Evolutionary conservation across 805 yeast genomes (phyloP).

Genomic region (Maudiozyma pseudohumilis): DNA sequence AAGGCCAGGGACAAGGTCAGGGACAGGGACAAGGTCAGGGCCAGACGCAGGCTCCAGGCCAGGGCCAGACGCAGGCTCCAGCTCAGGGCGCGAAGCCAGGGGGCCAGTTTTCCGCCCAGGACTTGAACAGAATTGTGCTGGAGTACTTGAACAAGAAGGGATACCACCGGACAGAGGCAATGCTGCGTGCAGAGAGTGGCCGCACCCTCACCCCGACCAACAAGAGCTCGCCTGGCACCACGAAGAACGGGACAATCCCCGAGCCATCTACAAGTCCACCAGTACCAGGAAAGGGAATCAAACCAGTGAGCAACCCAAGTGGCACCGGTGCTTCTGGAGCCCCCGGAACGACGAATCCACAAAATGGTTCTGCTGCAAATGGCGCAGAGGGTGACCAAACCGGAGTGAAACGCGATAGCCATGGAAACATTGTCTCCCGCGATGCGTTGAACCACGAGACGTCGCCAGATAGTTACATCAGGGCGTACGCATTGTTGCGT

Average conservation of each 20-base stretch:
- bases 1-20: conserved; percentile 1
- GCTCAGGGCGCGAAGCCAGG: conserved; percentile 7
- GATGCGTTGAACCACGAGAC: conserved; percentile 18
- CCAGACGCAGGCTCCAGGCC: conserved; percentile 3
- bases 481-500: conserved; percentile 71
- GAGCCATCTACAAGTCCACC: conserved; percentile 26
- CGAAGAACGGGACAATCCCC: conserved; percentile 33
- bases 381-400: not conserved
- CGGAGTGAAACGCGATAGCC: conserved; percentile 22
- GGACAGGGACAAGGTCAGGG: conserved; percentile 2
- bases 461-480: conserved; percentile 56
- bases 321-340: conserved; percentile 5
- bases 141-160: conserved; percentile 93
- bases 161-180: conserved; percentile 86
- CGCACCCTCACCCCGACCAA: conserved; percentile 45
- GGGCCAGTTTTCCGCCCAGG: conserved; percentile 58
- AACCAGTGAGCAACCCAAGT: conserved; percentile 27
- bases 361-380: not conserved
- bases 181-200: conserved; percentile 78
- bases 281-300: conserved; percentile 20
- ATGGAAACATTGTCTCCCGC: conserved; percentile 20
- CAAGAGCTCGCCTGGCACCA: conserved; percentile 38
- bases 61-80: conserved; percentile 4
- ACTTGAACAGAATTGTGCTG: conserved; percentile 80
- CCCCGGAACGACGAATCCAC: not conserved